Evolutionary conservation across 345 rosid genomes (phyloP).

Genomic region (Syzygium grande): DNA sequence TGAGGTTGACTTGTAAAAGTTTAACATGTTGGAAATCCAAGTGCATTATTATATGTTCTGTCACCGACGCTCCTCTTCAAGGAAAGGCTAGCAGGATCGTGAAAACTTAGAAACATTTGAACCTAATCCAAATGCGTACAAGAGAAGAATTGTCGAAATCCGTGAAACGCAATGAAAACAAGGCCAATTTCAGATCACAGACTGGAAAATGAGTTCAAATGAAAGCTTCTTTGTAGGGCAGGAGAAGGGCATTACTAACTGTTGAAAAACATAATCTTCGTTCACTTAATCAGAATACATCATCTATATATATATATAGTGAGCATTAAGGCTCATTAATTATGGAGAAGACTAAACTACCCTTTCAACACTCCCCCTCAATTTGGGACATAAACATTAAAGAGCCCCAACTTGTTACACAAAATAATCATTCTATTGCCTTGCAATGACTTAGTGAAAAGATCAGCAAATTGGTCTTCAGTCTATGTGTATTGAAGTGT

Average conservation of each 20-base stretch:
- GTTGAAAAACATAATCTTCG: too few relatives aligned
- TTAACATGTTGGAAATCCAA: background rate
- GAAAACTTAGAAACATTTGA: background rate
- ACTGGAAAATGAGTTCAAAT: background rate
- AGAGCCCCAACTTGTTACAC: too few relatives aligned
- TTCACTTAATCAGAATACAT: too few relatives aligned
- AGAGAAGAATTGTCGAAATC: background rate
- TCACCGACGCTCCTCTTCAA: background rate
- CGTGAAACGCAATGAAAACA: background rate
- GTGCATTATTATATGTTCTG: background rate
- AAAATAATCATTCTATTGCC: too few relatives aligned
- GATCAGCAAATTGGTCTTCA: too few relatives aligned
- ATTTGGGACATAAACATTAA: too few relatives aligned
- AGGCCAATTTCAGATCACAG: background rate
- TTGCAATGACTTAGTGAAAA: too few relatives aligned
- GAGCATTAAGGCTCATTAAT: too few relatives aligned
- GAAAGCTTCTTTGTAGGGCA: background rate
- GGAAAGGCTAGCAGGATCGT: background rate
- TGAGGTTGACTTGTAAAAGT: background rate
- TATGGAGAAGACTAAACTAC: too few relatives aligned
- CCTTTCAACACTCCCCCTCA: too few relatives aligned
- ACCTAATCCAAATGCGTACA: background rate
- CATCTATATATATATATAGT: too few relatives aligned
- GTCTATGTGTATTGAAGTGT: too few relatives aligned
- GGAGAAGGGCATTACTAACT: background rate